phyloP scores from a whole-genome alignment of 1,139 yeast genomes.

The Geotrichum restrictum region DNA sequence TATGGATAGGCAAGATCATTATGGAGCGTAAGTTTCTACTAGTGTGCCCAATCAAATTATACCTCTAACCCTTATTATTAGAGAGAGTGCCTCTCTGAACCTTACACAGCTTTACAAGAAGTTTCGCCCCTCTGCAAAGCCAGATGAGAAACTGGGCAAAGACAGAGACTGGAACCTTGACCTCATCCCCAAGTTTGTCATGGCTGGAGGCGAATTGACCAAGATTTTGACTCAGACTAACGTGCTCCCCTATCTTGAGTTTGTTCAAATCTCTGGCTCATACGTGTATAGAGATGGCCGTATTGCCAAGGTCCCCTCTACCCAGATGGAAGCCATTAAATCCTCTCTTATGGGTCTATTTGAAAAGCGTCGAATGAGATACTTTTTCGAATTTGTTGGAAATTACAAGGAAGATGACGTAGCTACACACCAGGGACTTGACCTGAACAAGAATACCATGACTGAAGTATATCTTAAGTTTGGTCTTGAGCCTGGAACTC shows the following conservation, averaged over 20 bases:
- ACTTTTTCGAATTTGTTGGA: conserved; percentile 82
- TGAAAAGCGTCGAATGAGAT: conserved; percentile 93
- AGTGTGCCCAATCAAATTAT: background rate
- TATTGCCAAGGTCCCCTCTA: conserved; percentile 93
- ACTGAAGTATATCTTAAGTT: conserved; percentile 84
- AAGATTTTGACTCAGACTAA: conserved; percentile 92
- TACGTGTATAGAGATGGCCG: conserved; percentile 88
- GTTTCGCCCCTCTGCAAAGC: conserved; percentile 47
- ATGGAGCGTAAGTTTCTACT: conserved; percentile 56
- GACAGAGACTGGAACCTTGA: conserved; percentile 98
- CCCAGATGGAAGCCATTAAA: conserved; percentile 82
- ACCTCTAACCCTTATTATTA: conserved; percentile 14
- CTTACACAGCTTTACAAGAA: conserved; percentile 48
- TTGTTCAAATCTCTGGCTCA: conserved; percentile 91
- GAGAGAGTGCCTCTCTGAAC: conserved; percentile 63
- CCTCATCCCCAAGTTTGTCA: conserved; percentile 90
- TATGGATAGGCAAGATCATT: conserved; percentile 93
- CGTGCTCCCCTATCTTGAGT: conserved; percentile 92
- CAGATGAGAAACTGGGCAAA: conserved; percentile 74
- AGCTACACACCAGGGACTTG: conserved; percentile 77
- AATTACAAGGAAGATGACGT: conserved; percentile 73
- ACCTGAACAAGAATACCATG: conserved; percentile 86
- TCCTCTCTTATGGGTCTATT: conserved; percentile 94
- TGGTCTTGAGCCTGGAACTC: conserved; percentile 89
- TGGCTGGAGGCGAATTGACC: conserved; percentile 97